These are phyloP conservation scores for Mycena vitilis DNA, from an alignment of 768 basidiomycete genomes.

Conservation along the genomic window DNA sequence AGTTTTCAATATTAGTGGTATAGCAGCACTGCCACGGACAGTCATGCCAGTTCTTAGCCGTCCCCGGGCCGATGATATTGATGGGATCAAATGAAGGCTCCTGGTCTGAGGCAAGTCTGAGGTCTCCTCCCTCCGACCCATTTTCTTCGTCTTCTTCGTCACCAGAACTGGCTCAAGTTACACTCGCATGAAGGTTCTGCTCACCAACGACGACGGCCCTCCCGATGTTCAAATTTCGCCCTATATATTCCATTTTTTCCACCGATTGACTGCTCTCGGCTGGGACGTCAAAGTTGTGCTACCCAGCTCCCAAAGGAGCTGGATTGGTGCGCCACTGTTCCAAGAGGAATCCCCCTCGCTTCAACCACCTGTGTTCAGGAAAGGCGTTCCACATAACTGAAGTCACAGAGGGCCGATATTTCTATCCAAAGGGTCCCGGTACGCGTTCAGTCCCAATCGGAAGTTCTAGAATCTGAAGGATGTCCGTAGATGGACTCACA, in stretches of 20 bases:
- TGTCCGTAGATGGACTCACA: constrained; percentile 58
- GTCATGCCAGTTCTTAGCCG: no score
- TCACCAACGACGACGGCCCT: constrained; percentile 88
- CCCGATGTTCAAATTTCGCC: constrained; percentile 78
- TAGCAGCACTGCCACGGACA: no score
- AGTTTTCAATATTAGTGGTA: not conserved
- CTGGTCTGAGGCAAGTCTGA: no score
- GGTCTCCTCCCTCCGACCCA: no score
- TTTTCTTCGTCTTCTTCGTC: no score
- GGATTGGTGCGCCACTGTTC: constrained; percentile 73
- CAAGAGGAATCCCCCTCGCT: not conserved
- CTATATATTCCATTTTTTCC: constrained; percentile 78
- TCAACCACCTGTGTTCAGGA: constrained; percentile 53
- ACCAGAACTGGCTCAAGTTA: no score
- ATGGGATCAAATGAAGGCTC: no score
- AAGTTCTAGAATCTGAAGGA: not conserved
- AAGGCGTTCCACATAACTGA: constrained; percentile 87
- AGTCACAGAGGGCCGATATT: constrained; percentile 75
- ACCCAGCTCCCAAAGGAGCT: constrained; percentile 87
- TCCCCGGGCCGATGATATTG: no score
- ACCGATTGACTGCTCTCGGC: constrained; percentile 56
- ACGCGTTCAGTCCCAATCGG: constrained; percentile 15
- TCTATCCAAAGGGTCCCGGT: constrained; percentile 77
- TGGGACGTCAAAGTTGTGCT: constrained; percentile 67
- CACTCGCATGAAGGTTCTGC: constrained; percentile 11